Conservation (phyloP, 2,329 filamentous ascomycete species). For the Dothiorella sarmentorum region DNA sequence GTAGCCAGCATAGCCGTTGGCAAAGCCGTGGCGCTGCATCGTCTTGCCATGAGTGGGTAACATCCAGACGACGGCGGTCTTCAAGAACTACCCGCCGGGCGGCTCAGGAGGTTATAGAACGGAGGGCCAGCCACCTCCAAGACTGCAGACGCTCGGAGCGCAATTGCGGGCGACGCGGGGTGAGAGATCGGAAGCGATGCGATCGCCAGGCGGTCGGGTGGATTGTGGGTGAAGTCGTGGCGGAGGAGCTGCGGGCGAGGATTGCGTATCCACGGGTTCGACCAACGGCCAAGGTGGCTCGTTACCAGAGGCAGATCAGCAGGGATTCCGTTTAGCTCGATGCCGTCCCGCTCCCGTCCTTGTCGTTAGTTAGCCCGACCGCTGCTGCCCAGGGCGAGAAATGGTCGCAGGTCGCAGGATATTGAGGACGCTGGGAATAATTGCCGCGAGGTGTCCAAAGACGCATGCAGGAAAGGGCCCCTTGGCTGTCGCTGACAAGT, state of each 20-base stretch:
- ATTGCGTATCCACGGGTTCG: constrained; percentile 14
- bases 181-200: constrained; percentile 4
- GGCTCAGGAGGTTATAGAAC: constrained; percentile 15
- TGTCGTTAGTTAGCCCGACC: constrained; percentile 8
- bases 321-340: constrained; percentile 16
- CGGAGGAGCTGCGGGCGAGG: constrained; percentile 9
- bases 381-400: neutral
- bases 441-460: constrained; percentile 10
- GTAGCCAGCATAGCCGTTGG: constrained; percentile 70
- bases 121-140: constrained; percentile 16
- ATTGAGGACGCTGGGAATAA: neutral
- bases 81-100: constrained; percentile 7
- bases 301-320: constrained; percentile 13
- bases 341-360: constrained; percentile 6
- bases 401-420: neutral
- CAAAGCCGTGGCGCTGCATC: constrained; percentile 86
- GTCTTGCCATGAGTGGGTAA: constrained; percentile 68
- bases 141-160: neutral
- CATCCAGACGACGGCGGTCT: constrained; percentile 40
- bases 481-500: constrained; percentile 14
- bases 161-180: constrained; percentile 9
- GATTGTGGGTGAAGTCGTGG: constrained; percentile 11
- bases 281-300: constrained; percentile 18
- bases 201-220: constrained; percentile 16
- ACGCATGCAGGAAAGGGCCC: neutral